These are phyloP conservation scores for Lipomyces oligophaga DNA, from an alignment of 805 yeast genomes.

Conservation along the genomic window DNA sequence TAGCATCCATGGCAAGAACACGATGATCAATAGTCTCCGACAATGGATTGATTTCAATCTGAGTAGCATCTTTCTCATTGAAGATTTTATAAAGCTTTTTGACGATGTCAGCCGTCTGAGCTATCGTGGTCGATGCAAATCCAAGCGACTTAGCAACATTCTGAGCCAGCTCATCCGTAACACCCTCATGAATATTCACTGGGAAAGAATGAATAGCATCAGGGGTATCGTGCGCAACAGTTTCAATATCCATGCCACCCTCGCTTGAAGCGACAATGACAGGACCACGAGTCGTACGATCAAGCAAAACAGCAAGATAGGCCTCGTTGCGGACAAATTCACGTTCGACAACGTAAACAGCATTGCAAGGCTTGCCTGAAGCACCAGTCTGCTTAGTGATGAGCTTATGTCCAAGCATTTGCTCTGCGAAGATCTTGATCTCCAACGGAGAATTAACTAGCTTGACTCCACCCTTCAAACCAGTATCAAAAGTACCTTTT, in stretches of 20 bases:
- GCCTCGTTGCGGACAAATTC: conserved; percentile 93
- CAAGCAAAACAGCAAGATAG: conserved; percentile 89
- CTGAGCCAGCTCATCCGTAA: conserved; percentile 69
- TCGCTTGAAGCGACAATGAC: conserved; percentile 92
- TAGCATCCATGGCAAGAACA: conserved; percentile 98
- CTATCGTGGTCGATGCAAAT: conserved; percentile 68
- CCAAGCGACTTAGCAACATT: conserved; percentile 79
- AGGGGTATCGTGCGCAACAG: conserved; percentile 90
- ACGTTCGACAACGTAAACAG: conserved; percentile 93
- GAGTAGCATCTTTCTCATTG: conserved; percentile 90
- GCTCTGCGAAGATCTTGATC: conserved; percentile 77
- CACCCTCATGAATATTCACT: conserved; percentile 72
- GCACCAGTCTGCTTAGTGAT: conserved; percentile 98
- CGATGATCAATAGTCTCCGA: conserved; percentile 86
- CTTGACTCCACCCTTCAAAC: conserved; percentile 95
- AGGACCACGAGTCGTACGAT: conserved; percentile 85
- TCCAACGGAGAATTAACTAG: conserved; percentile 79
- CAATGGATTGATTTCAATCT: conserved; percentile 97
- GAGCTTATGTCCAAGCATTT: conserved; percentile 88
- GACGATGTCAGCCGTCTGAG: conserved; percentile 84
- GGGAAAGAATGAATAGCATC: conserved; percentile 85
- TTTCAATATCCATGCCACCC: conserved; percentile 99
- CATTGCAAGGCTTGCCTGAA: conserved; percentile 94
- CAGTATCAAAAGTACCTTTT: conserved; percentile 95
- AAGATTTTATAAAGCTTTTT: conserved; percentile 85